phyloP scores from a whole-genome alignment of 163 green algal species.

The Chlamydomonas reinhardtii region DNA sequence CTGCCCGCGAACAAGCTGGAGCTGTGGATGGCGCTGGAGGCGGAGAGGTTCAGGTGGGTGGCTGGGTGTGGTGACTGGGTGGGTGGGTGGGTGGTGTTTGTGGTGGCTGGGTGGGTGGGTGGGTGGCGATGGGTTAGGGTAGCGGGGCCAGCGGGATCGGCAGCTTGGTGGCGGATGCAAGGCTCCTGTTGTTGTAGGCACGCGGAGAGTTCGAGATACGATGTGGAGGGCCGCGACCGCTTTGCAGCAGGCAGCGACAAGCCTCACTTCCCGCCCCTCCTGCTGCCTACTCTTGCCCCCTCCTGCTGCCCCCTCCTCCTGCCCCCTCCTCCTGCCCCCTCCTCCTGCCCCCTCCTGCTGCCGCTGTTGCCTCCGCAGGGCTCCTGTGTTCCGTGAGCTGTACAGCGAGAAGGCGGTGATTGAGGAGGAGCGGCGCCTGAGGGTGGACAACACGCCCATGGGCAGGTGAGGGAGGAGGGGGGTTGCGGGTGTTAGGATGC shows the following conservation, averaged over 20 bases:
- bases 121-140: background rate
- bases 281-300: background rate
- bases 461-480: slow-evolving; percentile 55
- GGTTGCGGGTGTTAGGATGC: background rate
- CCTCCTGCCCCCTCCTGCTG: too few species aligned
- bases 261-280: too few species aligned
- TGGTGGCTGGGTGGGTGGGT: too few species aligned
- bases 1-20: slow-evolving; percentile 93
- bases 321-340: background rate
- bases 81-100: too few species aligned
- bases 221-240: too few species aligned
- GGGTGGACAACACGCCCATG: slow-evolving; percentile 84
- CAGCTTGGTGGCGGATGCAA: too few species aligned
- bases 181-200: too few species aligned
- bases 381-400: slow-evolving; percentile 85
- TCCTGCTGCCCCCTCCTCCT: background rate
- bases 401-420: slow-evolving; percentile 93
- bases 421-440: slow-evolving; percentile 83
- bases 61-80: background rate
- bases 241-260: too few species aligned
- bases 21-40: slow-evolving; percentile 94
- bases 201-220: too few species aligned
- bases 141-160: too few species aligned
- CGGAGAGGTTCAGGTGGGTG: slow-evolving; percentile 83
- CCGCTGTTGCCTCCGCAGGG: slow-evolving; percentile 10